phyloP scores from a whole-genome alignment of 2,329 filamentous ascomycete genomes.

The Ceratocystis albifundus region DNA sequence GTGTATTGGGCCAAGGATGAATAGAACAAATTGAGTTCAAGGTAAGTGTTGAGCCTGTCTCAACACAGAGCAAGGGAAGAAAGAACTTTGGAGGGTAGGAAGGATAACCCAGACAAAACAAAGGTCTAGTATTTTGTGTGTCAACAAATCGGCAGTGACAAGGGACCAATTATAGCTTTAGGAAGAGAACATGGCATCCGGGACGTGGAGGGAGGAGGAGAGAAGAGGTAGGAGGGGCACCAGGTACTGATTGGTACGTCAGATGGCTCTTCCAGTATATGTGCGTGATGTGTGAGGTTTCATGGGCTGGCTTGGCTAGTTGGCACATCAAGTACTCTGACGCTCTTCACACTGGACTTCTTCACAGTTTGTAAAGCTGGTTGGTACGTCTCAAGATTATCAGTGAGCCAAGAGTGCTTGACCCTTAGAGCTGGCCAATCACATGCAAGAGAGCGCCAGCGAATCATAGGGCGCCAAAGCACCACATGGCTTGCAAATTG shows the following conservation, averaged over 20 bases:
- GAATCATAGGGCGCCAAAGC: slow-evolving; percentile 6
- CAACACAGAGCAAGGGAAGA: neutral
- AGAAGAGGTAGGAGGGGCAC: neutral
- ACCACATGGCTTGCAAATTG: slow-evolving; percentile 17
- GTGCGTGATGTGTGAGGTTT: neutral
- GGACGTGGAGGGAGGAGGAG: neutral
- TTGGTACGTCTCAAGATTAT: neutral
- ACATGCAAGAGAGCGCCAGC: neutral
- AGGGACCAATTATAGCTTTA: slow-evolving; percentile 6
- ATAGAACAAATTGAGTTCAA: neutral
- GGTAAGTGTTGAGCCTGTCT: neutral
- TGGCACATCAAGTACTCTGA: neutral
- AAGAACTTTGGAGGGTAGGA: neutral
- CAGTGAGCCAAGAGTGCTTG: neutral
- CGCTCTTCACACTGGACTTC: neutral
- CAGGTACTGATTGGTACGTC: neutral
- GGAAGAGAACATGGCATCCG: slow-evolving; percentile 2
- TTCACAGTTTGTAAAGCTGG: neutral
- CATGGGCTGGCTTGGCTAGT: neutral
- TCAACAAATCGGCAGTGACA: neutral
- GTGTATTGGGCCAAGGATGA: neutral
- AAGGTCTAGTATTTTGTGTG: neutral
- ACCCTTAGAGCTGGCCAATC: slow-evolving; percentile 10
- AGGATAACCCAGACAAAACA: neutral
- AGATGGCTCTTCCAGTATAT: no score